A percentile compares a stretch with the other conserved stretches of the same genome.
phyloP scores from a whole-genome alignment of 495 filamentous ascomycete genomes.

The Penicillium steckii region DNA sequence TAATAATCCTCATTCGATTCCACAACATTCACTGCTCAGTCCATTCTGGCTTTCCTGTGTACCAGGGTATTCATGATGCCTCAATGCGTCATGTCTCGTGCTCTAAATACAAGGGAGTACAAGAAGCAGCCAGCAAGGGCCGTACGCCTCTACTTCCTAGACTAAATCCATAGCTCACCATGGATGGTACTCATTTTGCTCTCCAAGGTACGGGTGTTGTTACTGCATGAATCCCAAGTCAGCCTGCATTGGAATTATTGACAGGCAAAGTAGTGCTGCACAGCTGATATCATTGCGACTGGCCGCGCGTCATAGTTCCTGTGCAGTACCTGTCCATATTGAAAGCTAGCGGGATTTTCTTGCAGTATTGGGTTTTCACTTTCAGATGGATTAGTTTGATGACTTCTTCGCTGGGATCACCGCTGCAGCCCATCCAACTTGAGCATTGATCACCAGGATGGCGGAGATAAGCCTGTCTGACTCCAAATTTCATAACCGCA shows the following conservation, averaged over 20 bases:
- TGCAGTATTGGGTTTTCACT: not conserved
- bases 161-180: not conserved
- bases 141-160: constrained; percentile 1
- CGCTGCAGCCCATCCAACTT: constrained; percentile 15
- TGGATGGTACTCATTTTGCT: not conserved
- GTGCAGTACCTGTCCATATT: constrained; percentile 20
- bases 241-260: constrained; percentile 13
- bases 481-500: too few species aligned
- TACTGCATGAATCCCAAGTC: constrained; percentile 7
- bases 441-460: constrained; percentile 1
- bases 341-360: constrained; percentile 3
- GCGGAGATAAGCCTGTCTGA: not conserved
- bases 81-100: constrained; percentile 18
- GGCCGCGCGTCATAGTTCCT: constrained; percentile 29
- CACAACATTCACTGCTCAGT: not conserved
- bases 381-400: constrained; percentile 1
- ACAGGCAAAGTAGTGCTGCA: constrained; percentile 14
- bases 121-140: constrained; percentile 9
- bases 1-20: not conserved
- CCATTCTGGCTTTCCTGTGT: constrained; percentile 13
- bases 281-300: constrained; percentile 11
- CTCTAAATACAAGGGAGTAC: constrained; percentile 16
- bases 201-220: not conserved
- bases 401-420: constrained; percentile 8
- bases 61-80: constrained; percentile 13